These are phyloP conservation scores for Ambrosiella cleistominuta DNA, from an alignment of 2,329 filamentous ascomycete genomes.

Conservation along the genomic window DNA sequence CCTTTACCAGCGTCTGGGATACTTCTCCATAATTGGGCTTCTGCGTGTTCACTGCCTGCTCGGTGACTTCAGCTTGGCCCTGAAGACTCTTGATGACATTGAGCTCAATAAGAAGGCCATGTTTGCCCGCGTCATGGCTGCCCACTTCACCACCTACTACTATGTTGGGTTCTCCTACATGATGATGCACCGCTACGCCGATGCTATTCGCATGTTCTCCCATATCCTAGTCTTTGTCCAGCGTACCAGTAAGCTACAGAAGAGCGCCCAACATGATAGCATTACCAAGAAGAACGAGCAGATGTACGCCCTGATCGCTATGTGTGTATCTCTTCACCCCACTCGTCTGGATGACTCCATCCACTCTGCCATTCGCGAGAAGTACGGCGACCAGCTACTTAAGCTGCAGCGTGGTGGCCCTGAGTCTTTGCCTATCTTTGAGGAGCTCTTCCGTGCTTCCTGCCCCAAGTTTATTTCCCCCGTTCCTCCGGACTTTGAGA, in stretches of 20 bases:
- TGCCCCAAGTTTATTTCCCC: constrained; percentile 99
- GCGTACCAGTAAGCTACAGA: constrained; percentile 99
- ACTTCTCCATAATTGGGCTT: constrained; percentile 97
- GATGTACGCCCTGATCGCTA: constrained; percentile 98
- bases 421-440: constrained; percentile 87
- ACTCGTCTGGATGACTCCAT: constrained; percentile 97
- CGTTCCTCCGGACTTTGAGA: constrained; percentile 92
- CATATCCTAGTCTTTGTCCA: constrained; percentile 99
- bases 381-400: constrained; percentile 96
- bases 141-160: constrained; percentile 99
- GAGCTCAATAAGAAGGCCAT: constrained; percentile 99
- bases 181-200: constrained; percentile 99
- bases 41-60: constrained; percentile 90
- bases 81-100: constrained; percentile 98
- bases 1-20: constrained; percentile 94
- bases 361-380: constrained; percentile 92
- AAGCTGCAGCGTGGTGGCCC: constrained; percentile 92
- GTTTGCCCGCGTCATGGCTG: constrained; percentile 98
- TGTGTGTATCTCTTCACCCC: constrained; percentile 95
- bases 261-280: constrained; percentile 93
- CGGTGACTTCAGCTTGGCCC: constrained; percentile 90
- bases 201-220: constrained; percentile 99
- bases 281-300: constrained; percentile 99
- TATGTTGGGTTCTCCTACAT: constrained; percentile 99
- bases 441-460: constrained; percentile 93